These are phyloP conservation scores for Leccinum aurantiacum DNA, from an alignment of 768 basidiomycete species.

Conservation along the genomic window DNA sequence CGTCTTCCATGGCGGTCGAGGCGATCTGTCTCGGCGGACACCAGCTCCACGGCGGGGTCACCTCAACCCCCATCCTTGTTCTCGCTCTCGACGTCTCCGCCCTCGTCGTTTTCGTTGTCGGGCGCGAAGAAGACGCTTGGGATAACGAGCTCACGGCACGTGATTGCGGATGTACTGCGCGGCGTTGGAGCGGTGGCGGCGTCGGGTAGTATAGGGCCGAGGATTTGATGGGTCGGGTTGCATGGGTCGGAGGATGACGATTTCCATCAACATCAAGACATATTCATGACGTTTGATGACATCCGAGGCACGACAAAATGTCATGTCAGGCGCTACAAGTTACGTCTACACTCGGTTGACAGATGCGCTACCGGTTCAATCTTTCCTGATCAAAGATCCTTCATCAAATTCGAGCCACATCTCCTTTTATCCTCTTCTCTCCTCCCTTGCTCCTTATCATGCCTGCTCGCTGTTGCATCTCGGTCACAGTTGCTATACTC, in stretches of 20 bases:
- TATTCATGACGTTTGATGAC: neutral
- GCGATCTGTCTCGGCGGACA: conserved; percentile 7
- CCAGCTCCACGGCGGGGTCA: neutral
- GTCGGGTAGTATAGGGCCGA: neutral
- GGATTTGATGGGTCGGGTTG: neutral
- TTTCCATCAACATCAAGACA: neutral
- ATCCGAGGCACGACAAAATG: neutral
- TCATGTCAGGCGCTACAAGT: neutral
- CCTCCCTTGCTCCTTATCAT: neutral
- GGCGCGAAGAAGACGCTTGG: conserved; percentile 19
- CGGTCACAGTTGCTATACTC: neutral
- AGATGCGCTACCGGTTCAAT: no score
- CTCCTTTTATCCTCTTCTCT: neutral
- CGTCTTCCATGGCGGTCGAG: conserved; percentile 14
- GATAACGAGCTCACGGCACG: conserved; percentile 18
- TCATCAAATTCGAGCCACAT: neutral
- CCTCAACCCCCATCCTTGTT: neutral
- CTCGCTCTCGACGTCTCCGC: neutral
- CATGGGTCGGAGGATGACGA: neutral
- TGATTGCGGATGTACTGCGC: conserved; percentile 41
- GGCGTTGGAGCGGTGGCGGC: conserved; percentile 41
- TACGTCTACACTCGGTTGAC: no score
- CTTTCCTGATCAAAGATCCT: neutral
- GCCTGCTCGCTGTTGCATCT: neutral
- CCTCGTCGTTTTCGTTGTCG: conserved; percentile 7